Percentiles rank a stretch among this genome's conserved stretches.
Evolutionary conservation across 2,329 filamentous ascomycete genomes (phyloP).

Genomic region (Fusarium vanettenii): DNA sequence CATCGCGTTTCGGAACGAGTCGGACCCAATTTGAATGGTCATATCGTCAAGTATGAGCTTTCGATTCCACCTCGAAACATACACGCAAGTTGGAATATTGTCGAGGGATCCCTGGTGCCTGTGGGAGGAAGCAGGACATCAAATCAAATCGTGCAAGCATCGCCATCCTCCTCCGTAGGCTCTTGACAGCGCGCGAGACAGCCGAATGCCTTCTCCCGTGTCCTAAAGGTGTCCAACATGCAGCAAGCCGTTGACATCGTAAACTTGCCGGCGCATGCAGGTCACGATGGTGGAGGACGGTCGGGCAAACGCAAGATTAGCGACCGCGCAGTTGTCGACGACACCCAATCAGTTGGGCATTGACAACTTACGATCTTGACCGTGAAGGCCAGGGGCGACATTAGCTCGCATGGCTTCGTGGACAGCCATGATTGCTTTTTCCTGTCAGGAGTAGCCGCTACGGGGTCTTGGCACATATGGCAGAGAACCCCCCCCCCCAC

Average conservation of each 20-base stretch:
- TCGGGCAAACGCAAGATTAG: constrained; percentile 42
- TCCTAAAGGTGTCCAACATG: constrained; percentile 14
- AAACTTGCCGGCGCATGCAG: constrained; percentile 37
- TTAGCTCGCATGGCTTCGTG: constrained; percentile 31
- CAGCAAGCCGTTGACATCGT: constrained; percentile 29
- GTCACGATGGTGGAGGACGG: constrained; percentile 32
- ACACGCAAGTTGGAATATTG: background rate
- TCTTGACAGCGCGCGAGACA: background rate
- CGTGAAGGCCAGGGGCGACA: constrained; percentile 30
- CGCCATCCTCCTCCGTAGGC: background rate
- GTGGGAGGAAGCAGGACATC: background rate
- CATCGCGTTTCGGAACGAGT: background rate
- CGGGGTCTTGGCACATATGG: constrained; percentile 32
- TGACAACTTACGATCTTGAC: constrained; percentile 41
- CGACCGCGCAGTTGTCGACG: constrained; percentile 36
- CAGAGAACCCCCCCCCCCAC: constrained; percentile 33
- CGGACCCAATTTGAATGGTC: background rate
- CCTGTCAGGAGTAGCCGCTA: constrained; percentile 33
- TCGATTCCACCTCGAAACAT: background rate
- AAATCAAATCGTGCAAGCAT: background rate
- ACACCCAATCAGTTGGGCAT: constrained; percentile 40
- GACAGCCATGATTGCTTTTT: constrained; percentile 39
- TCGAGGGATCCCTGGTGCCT: background rate
- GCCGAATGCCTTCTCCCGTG: background rate
- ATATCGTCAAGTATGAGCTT: background rate